Percentiles rank a stretch among this genome's conserved stretches.
phyloP scores from a whole-genome alignment of 257 asterid species.

The Asclepias syriaca region DNA sequence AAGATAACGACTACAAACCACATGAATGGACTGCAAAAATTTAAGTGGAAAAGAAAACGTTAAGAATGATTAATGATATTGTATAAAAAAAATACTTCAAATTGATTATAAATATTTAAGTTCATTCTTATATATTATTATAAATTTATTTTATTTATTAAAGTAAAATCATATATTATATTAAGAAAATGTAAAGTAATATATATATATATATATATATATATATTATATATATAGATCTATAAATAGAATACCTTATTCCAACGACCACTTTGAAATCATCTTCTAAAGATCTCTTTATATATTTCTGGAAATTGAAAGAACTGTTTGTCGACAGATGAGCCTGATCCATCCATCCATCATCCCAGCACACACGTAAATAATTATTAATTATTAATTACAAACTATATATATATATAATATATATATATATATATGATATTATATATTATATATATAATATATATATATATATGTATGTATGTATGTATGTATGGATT shows the following conservation, averaged over 20 bases:
- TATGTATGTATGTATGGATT: no score
- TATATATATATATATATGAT: slow-evolving; percentile 4
- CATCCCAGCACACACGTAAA: no score
- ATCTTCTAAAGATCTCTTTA: slow-evolving; percentile 64
- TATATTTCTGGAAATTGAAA: slow-evolving; percentile 68
- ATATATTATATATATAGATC: not conserved
- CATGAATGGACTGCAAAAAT: slow-evolving; percentile 60
- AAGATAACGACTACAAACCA: slow-evolving; percentile 70
- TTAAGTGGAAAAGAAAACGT: not conserved
- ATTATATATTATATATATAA: no score
- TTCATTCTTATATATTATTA: no score
- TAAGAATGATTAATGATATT: not conserved
- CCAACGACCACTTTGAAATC: slow-evolving; percentile 73
- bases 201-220: no score
- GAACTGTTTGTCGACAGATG: slow-evolving; percentile 56
- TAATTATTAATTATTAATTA: no score
- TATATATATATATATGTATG: slow-evolving; percentile 3
- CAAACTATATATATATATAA: no score
- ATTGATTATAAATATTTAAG: no score
- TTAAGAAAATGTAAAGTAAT: no score
- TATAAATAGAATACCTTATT: slow-evolving; percentile 39
- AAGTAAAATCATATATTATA: no score
- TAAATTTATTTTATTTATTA: no score
- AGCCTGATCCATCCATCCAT: slow-evolving; percentile 32
- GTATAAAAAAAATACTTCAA: no score